Evolutionary conservation across 768 basidiomycete genomes (phyloP).

Genomic region (Rhodotorula taiwanensis): DNA sequence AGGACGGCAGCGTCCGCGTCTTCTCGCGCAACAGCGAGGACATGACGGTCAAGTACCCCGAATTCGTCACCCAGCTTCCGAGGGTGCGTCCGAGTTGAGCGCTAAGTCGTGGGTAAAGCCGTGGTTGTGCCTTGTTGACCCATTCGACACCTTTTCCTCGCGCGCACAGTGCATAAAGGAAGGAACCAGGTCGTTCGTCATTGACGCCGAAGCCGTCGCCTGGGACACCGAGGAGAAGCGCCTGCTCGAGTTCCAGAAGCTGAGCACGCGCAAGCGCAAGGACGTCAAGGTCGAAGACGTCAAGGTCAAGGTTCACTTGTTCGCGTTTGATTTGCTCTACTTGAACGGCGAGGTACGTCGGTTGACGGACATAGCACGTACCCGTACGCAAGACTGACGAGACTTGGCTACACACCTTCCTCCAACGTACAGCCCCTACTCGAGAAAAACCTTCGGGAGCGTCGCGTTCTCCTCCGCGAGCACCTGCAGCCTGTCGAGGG

Average conservation of each 20-base stretch:
- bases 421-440: slow-evolving; percentile 62
- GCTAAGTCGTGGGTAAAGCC: not conserved
- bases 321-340: slow-evolving; percentile 93
- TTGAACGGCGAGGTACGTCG: slow-evolving; percentile 82
- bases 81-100: slow-evolving; percentile 51
- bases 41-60: slow-evolving; percentile 99
- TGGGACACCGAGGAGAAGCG: slow-evolving; percentile 61
- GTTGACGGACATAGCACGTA: too few relatives aligned
- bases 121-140: too few relatives aligned
- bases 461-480: slow-evolving; percentile 66
- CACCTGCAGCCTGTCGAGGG: slow-evolving; percentile 76
- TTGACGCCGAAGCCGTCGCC: slow-evolving; percentile 95
- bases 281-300: slow-evolving; percentile 98
- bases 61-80: slow-evolving; percentile 89
- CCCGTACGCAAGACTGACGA: not conserved
- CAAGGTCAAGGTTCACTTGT: slow-evolving; percentile 89
- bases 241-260: slow-evolving; percentile 95
- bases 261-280: slow-evolving; percentile 88
- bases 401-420: not conserved
- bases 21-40: slow-evolving; percentile 92
- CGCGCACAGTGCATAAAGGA: slow-evolving; percentile 68
- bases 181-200: slow-evolving; percentile 76
- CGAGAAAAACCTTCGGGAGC: slow-evolving; percentile 63
- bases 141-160: not conserved
- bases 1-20: slow-evolving; percentile 74